Conservation (phyloP, 805 yeast genomes). For the Teunomyces pallodes region DNA sequence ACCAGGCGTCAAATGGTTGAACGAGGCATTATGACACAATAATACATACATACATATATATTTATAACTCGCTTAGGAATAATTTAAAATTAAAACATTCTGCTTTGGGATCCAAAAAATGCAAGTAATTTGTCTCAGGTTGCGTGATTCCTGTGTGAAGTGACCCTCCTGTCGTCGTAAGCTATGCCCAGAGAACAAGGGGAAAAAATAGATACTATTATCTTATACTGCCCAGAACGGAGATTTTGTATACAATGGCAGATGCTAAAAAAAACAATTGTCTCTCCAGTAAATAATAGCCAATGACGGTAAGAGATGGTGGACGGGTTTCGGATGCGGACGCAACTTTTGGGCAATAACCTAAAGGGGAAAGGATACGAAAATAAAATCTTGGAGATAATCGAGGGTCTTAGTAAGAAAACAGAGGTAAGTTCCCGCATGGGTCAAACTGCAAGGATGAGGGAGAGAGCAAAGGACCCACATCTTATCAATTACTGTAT, state of each 20-base stretch:
- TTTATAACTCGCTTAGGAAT: neutral
- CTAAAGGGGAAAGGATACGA: neutral
- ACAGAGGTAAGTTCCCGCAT: neutral
- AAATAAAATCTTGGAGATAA: neutral
- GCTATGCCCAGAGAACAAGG: neutral
- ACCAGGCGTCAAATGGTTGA: constrained; percentile 14
- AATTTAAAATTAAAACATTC: neutral
- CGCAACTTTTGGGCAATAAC: neutral
- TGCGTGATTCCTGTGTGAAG: neutral
- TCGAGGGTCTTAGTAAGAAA: neutral
- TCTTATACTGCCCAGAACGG: neutral
- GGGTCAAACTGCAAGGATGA: neutral
- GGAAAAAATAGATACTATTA: neutral
- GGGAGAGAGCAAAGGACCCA: neutral
- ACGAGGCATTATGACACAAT: constrained; percentile 10
- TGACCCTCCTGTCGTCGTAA: neutral
- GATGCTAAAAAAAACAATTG: neutral
- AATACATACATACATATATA: neutral
- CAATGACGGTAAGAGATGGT: neutral
- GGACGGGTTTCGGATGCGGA: neutral
- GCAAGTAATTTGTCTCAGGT: neutral
- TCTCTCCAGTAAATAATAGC: neutral
- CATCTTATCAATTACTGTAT: neutral
- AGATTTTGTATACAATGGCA: neutral
- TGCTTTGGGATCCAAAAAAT: too few relatives aligned